Conservation (phyloP, 1,139 yeast species). For the Magnusiomyces suaveolens region DNA sequence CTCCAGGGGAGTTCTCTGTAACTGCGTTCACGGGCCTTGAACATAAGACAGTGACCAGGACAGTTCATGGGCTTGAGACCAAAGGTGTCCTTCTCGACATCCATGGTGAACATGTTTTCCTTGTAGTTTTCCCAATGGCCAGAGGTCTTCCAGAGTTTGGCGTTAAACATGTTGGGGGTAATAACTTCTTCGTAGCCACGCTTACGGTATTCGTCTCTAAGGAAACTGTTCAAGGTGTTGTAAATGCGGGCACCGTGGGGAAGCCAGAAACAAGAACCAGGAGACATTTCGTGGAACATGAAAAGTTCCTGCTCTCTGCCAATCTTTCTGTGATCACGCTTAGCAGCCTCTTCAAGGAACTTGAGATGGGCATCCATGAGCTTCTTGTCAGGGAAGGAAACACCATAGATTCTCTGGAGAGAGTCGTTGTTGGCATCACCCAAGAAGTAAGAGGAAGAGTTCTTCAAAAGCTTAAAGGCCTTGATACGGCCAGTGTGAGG, state of each 20-base stretch:
- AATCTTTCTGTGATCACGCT: conserved; percentile 93
- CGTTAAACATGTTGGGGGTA: conserved; percentile 94
- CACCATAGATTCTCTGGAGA: conserved; percentile 94
- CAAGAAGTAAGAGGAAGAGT: conserved; percentile 91
- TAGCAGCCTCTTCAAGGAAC: conserved; percentile 92
- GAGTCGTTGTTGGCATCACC: conserved; percentile 93
- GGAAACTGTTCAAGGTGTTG: conserved; percentile 66
- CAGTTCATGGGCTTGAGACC: conserved; percentile 98
- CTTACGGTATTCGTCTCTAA: conserved; percentile 73
- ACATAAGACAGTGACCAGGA: conserved; percentile 93
- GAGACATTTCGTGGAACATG: conserved; percentile 91
- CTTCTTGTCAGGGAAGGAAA: conserved; percentile 97
- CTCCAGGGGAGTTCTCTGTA: conserved; percentile 94
- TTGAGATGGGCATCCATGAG: conserved; percentile 91
- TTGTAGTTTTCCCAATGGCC: conserved; percentile 98
- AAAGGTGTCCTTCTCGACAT: conserved; percentile 74
- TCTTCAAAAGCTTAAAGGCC: conserved; percentile 87
- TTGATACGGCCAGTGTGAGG: conserved; percentile 97
- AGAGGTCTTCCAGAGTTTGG: conserved; percentile 93
- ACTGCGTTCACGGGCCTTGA: conserved; percentile 78
- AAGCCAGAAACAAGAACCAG: conserved; percentile 94
- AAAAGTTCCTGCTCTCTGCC: conserved; percentile 96
- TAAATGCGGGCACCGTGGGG: conserved; percentile 97
- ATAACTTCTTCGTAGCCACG: conserved; percentile 97
- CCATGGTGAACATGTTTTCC: conserved; percentile 95